A percentile compares a stretch with the other conserved stretches of the same genome.
phyloP scores from a whole-genome alignment of 1,139 yeast species.

The Hemisphaericaspora lyxosophila region DNA sequence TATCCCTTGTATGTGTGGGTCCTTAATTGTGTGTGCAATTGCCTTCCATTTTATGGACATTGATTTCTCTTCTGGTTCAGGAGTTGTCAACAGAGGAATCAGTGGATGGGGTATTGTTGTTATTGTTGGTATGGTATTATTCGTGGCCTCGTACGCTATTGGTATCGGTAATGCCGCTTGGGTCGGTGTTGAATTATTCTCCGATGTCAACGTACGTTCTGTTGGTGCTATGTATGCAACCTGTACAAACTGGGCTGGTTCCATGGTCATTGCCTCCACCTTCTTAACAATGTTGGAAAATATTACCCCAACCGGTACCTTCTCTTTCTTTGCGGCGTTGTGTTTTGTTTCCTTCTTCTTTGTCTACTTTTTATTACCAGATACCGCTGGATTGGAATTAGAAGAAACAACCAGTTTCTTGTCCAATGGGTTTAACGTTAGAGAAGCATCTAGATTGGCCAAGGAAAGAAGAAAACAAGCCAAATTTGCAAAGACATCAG shows the following conservation, averaged over 20 bases:
- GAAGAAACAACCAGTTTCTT: constrained; percentile 86
- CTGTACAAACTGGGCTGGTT: constrained; percentile 96
- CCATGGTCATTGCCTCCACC: constrained; percentile 84
- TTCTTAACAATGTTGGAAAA: constrained; percentile 91
- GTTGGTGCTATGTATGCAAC: constrained; percentile 89
- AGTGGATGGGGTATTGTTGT: constrained; percentile 86
- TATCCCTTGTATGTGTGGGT: constrained; percentile 74
- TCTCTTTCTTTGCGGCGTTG: constrained; percentile 82
- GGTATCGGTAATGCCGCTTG: constrained; percentile 98
- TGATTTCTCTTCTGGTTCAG: constrained; percentile 48
- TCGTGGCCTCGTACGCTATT: constrained; percentile 85
- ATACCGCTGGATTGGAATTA: constrained; percentile 82
- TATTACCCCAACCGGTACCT: constrained; percentile 94
- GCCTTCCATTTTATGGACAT: constrained; percentile 83
- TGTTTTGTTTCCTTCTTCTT: constrained; percentile 69
- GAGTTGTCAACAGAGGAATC: constrained; percentile 49
- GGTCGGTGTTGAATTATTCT: constrained; percentile 95
- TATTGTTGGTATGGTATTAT: constrained; percentile 79
- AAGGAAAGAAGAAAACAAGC: constrained; percentile 40
- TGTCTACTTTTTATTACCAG: constrained; percentile 85
- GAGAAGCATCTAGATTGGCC: constrained; percentile 66
- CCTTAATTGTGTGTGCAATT: constrained; percentile 77
- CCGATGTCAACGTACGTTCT: constrained; percentile 85
- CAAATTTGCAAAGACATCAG: constrained; percentile 15
- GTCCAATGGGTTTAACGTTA: constrained; percentile 81